Percentiles rank a stretch among this genome's conserved stretches.
phyloP scores from a whole-genome alignment of 495 filamentous ascomycete genomes.

The Hapsidospora chrysogenum region DNA sequence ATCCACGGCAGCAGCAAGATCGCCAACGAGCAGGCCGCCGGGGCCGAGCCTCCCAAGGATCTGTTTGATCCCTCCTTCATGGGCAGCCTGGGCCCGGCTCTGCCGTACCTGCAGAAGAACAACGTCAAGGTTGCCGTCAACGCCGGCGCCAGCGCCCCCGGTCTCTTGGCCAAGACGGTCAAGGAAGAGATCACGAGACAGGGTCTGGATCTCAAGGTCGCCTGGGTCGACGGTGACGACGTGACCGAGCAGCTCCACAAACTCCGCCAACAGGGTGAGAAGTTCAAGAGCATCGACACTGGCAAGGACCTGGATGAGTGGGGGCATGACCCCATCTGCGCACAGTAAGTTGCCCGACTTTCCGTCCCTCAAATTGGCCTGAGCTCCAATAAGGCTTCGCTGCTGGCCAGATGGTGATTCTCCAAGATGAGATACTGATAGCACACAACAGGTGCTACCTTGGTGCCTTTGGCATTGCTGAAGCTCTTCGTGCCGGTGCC shows the following conservation, averaged over 20 bases:
- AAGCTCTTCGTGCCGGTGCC: conserved; percentile 28
- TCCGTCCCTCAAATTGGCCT: too few relatives aligned
- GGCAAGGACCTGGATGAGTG: neutral
- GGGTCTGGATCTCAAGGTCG: neutral
- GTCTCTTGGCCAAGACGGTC: neutral
- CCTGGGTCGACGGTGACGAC: neutral
- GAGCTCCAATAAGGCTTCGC: too few relatives aligned
- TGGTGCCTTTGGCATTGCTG: conserved; percentile 26
- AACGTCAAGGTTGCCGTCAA: neutral
- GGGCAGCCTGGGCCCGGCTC: neutral
- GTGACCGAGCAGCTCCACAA: neutral
- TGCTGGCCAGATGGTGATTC: too few relatives aligned
- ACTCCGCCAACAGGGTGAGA: neutral
- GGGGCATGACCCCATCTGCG: neutral
- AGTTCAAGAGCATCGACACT: neutral
- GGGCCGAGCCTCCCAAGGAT: neutral
- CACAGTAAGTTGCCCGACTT: too few relatives aligned
- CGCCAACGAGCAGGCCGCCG: neutral
- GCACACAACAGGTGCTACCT: too few relatives aligned
- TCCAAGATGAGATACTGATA: too few relatives aligned
- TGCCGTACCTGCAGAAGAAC: neutral
- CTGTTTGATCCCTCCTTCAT: neutral
- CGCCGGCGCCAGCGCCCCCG: neutral
- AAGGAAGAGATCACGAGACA: neutral
- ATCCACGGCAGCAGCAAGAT: neutral